Evolutionary conservation across 352 stramenopile genomes (phyloP), one percentile per base, ranked within the genome.

Genomic region (Globisporangium canariense): DNA sequence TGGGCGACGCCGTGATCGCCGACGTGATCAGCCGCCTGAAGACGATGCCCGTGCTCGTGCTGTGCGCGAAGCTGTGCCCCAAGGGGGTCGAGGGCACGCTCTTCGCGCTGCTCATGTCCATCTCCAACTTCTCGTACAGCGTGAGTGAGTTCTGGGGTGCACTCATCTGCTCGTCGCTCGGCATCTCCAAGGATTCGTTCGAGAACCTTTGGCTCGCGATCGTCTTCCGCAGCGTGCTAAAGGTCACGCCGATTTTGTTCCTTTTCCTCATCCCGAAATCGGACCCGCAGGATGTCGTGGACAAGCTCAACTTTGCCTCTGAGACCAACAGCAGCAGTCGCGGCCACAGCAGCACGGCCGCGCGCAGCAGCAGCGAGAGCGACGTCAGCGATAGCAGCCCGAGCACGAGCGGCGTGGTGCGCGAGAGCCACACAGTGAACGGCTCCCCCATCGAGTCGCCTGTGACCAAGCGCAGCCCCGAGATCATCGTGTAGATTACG

Each of bases 51-150:
- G 97, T 97, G 45, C 81, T 99, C 45, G 94, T 98, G 20, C 78
- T 99, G 9, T 97, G 95, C 43, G 93, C 95, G 10, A 93, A 93
- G 59, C 70, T 99, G 25, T 99, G 97, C 62, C 97, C 97, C 9
- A 90, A 90, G 53, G 97, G 97, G 45, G 86, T 99, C 25, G 97
- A 99, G 71, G 96, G 96, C 38, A 98, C 97, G 11, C 75, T 99
- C 10, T 99, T 99, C 81, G 97, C 96, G 6, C 82, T 97, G 46
- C 78, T 99, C 54, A 99, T 99, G 97, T 97, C 88, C 0, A 98
- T 99, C 62, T 98, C 96, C 65, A 99, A 99, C 79, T 95, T 96
- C 56, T 97, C 92, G 28, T 90, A 81, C 47, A 96, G 93, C 40
- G 73, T 98, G 22, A 97, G 94, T 20, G 94, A 94, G 38, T 97